Evolutionary conservation across 148 eudicot genomes (phyloP), one percentile per base, ranked within the genome.

Genomic region (Rhododendron vialii): DNA sequence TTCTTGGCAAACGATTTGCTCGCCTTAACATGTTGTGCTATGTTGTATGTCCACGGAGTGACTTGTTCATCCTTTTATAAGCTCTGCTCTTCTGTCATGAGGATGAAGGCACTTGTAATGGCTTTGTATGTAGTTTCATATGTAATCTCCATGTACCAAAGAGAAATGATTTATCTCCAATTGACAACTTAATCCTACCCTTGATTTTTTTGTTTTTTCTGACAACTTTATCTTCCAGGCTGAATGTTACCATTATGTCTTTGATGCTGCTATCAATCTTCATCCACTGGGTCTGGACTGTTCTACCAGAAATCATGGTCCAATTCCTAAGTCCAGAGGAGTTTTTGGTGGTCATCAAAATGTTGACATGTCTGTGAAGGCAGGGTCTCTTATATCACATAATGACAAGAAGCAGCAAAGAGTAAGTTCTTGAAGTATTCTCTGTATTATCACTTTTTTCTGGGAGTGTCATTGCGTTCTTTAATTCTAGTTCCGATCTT

Each of bases 241-340:
- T 87, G 98, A 97, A 87, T 95, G 98, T 88, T 95, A 95, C 88
- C 98, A 94, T 90, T 94, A 93, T 86, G 92, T 95, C 43, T 94
- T 95, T 93, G 99, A 95, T 89, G 95, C 98, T 91, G 98, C 98
- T 24, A 88, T 94, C 88, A 95, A 91, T 91, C 95, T 95, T 87
- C 75, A 93, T 91, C 98, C 93, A 84, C 89, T 92, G 92, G 98
- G 98, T 71, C 14, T 94, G 81, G 95, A 94, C 88, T 94, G 95
- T 92, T 91, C 95, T 84, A 91, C 92, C 86, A 95, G 95, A 45
- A 48, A 90, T 82, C 99, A 97, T 87, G 95, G 94, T 82, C 98
- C 95, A 82, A 86, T 93, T 67, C 90, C 73, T 53, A 90, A 83
- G 85, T 63, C 76, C 26, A 87, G 82, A 59, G 90, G 91, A 69